Evolutionary conservation across 192 early-diverging fungal species (phyloP).

Genomic region (Chytriomyces sp.): DNA sequence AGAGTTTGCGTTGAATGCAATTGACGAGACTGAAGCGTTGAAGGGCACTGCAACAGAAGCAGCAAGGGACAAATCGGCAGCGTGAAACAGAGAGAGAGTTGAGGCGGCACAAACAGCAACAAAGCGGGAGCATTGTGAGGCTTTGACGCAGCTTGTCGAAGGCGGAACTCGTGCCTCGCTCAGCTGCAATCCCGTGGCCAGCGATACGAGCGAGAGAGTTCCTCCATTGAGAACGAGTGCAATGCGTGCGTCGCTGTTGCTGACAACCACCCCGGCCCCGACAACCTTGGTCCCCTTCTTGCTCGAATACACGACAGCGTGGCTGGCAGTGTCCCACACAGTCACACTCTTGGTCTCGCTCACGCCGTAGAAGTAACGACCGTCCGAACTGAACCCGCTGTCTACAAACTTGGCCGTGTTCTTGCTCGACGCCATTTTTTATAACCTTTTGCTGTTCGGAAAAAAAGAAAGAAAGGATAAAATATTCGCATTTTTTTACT

Average conservation of each 20-base stretch:
- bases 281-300: background rate
- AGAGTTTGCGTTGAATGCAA: background rate
- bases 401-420: too few species aligned
- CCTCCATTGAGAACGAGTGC: background rate
- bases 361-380: background rate
- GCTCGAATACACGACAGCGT: background rate
- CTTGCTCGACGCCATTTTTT: too few species aligned
- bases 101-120: background rate
- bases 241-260: background rate
- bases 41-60: background rate
- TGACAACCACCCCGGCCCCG: background rate
- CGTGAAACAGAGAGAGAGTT: background rate
- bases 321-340: conserved; percentile 1
- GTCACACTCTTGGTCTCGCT: background rate
- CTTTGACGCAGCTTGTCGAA: too few species aligned
- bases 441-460: too few species aligned
- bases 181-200: background rate
- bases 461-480: too few species aligned
- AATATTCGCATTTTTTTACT: too few species aligned
- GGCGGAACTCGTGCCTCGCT: too few species aligned
- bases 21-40: background rate
- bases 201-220: background rate
- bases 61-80: background rate
- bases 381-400: background rate
- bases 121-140: background rate